A percentile compares a stretch with the other conserved stretches of the same genome.
phyloP scores from a whole-genome alignment of 257 asterid genomes.

The Primulina huaijiensis region DNA sequence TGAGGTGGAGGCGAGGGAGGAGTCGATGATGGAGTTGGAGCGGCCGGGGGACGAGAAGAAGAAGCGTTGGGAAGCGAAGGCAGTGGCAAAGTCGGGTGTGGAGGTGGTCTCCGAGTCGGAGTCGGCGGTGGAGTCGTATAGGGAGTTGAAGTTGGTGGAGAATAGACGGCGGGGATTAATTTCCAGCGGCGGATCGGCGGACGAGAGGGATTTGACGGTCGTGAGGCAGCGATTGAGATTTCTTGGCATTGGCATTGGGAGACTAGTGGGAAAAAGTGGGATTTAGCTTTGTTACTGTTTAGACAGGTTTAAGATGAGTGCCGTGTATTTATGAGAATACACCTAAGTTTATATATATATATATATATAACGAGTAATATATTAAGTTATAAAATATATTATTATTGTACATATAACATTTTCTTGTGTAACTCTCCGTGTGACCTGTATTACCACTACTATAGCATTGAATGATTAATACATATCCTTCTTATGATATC shows the following conservation, averaged over 20 bases:
- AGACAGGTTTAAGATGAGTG: no score
- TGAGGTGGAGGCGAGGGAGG: slow-evolving; percentile 48
- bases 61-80: slow-evolving; percentile 75
- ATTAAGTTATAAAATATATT: no score
- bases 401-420: no score
- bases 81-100: slow-evolving; percentile 62
- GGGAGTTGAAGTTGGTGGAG: slow-evolving; percentile 64
- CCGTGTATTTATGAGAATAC: no score
- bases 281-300: not conserved
- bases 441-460: no score
- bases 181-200: slow-evolving; percentile 31
- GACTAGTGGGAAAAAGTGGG: no score
- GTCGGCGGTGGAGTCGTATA: slow-evolving; percentile 43
- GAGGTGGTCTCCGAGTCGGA: slow-evolving; percentile 22
- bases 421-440: no score
- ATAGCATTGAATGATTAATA: no score
- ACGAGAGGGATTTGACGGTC: slow-evolving; percentile 39
- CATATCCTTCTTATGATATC: no score
- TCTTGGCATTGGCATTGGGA: slow-evolving; percentile 38
- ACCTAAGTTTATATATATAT: no score
- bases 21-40: slow-evolving; percentile 54
- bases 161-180: slow-evolving; percentile 37
- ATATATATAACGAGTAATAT: no score
- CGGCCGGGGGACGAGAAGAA: slow-evolving; percentile 92
- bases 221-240: slow-evolving; percentile 64